Evolutionary conservation across 2,329 filamentous ascomycete genomes (phyloP), one percentile per base, ranked within the genome.

Genomic region (Thelonectria rubi): DNA sequence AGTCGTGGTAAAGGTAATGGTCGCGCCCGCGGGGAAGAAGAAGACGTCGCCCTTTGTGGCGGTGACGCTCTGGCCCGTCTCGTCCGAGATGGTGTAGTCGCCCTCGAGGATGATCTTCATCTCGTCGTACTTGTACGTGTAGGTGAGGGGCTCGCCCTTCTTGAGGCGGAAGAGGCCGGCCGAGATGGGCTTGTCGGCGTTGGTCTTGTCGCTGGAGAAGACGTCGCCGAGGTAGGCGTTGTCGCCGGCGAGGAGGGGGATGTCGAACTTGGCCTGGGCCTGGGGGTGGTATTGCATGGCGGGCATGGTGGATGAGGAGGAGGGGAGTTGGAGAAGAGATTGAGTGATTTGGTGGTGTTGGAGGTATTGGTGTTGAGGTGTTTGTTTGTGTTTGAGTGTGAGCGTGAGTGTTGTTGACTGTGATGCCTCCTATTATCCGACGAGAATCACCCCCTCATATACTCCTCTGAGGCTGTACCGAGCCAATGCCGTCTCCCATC

Each of bases 91-190:
- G 63, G 86, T 84, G 71, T 88, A 90, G 66, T 85, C 81, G 14
- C 88, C 89, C 69, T 91, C 88, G 10, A 91, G 76, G 65, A 91
- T 88, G 72, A 91, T 89, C 80, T 91, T 91, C 85, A 90, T 89
- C 79, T 91, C 89, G 71, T 91, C 84, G 76, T 91, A 91, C 42
- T 81, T 86, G 76, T 91, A 91, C 32, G 83, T 86, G 78, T 91
- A 91, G 9, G 87, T 86, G 17, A 91, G 81, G 2, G 87, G 86
- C 3, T 86, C 86, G 68, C 88, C 88, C 67, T 89, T 88, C 69
- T 90, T 87, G 11, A 91, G 80, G 12, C 88, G 83, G 79, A 90
- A 91, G 72, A 91, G 84, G 20, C 89, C 89, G 8, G 80, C 80
- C 0, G 84, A 85, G 62, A 91, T 84, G 60, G 88, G 88, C 69